Base-by-base conservation (phyloP, 495 filamentous ascomycete species). In the Penicillium parvum region DNA sequence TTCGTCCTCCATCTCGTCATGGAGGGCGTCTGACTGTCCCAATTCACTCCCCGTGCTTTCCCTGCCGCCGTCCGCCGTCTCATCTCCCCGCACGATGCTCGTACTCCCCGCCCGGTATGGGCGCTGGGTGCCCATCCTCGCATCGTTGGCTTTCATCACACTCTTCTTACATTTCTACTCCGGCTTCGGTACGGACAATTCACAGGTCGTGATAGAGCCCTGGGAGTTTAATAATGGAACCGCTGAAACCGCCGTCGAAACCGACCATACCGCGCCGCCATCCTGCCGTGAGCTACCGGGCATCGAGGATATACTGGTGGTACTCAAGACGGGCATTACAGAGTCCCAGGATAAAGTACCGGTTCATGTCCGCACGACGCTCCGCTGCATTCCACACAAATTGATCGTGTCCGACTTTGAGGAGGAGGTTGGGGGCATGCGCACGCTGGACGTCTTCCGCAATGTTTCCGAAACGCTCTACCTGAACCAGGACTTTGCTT, bases 311-410 rank as follows among this genome's bases (percentile, higher is more conserved):
- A 40, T 75, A 20, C 60, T 72, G 7, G 62, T 76, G 4, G 49
- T 74, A 9, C 51, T 76, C 2, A 75, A 76, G 47, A 76, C 70
- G 0, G 68, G 73, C 48, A 69, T 73, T 26, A 72, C 67, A n/a
- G 73, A 74, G 56, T 48, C 63, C 1, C 55, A 58, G 35, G 48
- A 62, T 12, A 74, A 72, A 57, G 52, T 71, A 5, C 67, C 68
- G 14, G 55, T 71, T 10, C 70, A 76, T 42, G 41, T 74, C 28
- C 38, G 59, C 27, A 73, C 73, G 20, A 71, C 71, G 9, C 60
- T 73, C 4, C 64, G 65, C 38, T 74, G 68, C 52, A 57, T 76
- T 19, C 63, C 66, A 1, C 62, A 77, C 52, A 62, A 67, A 32
- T 40, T 72, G 17, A 58, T 78, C 28, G 64, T 72, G 43, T 76